Evolutionary conservation across 169 alveolate species (phyloP).

Genomic region (Prorocentrum cordatum): DNA sequence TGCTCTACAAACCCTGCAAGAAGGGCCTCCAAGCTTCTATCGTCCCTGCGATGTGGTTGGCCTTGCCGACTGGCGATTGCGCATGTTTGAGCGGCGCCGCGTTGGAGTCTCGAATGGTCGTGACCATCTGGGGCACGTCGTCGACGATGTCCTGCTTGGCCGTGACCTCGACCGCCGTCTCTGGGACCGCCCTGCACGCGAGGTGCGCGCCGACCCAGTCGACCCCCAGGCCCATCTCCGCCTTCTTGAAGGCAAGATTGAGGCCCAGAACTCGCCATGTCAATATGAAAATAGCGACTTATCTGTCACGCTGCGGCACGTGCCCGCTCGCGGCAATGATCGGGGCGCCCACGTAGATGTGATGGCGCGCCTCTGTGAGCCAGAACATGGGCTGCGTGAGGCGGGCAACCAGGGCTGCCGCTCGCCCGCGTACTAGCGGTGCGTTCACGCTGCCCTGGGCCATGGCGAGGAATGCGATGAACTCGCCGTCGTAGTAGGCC

Average conservation of each 20-base stretch:
- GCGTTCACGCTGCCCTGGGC: conserved; percentile 19
- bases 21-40: neutral
- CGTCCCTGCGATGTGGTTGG: conserved; percentile 8
- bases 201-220: neutral
- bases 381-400: neutral
- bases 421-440: neutral
- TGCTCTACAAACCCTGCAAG: neutral
- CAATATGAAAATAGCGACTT: neutral
- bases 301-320: neutral
- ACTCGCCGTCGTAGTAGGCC: neutral
- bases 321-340: neutral
- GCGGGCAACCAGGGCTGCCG: neutral
- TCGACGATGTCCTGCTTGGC: conserved; percentile 17
- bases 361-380: neutral
- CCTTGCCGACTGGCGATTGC: neutral
- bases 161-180: neutral
- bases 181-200: neutral
- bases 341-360: conserved; percentile 11
- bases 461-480: neutral
- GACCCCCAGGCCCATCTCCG: neutral
- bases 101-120: neutral
- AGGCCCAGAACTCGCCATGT: neutral
- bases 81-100: neutral
- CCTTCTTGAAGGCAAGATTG: neutral
- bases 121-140: neutral